Percentiles rank a stretch among this genome's conserved stretches.
Evolutionary conservation across 768 basidiomycete species (phyloP).

Genomic region (Vishniacozyma victoriae): DNA sequence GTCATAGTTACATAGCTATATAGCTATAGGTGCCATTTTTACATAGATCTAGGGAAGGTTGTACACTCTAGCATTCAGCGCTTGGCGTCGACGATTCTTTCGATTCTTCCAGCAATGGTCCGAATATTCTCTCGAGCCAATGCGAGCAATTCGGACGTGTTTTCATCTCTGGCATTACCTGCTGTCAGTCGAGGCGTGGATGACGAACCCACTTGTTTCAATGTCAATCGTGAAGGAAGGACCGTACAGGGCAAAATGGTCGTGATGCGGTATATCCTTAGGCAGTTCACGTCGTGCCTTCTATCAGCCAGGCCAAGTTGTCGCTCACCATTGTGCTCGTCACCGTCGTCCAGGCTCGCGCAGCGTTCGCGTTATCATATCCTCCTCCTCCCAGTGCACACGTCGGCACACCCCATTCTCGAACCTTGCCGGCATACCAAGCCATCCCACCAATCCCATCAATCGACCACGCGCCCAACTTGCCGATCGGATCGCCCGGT

Average conservation of each 20-base stretch:
- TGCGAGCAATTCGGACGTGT: no score
- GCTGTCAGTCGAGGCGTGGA: background rate
- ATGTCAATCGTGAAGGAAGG: background rate
- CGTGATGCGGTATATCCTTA: background rate
- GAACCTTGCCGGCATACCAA: constrained; percentile 50
- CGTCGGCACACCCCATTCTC: constrained; percentile 27
- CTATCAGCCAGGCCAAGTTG: no score
- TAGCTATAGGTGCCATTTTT: no score
- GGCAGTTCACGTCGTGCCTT: no score
- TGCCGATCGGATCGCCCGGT: constrained; percentile 70
- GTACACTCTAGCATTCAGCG: background rate
- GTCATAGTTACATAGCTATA: no score
- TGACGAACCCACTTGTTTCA: background rate
- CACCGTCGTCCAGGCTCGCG: constrained; percentile 77
- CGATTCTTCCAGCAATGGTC: no score
- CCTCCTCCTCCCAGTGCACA: constrained; percentile 57
- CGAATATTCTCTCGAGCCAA: no score
- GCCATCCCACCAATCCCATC: constrained; percentile 59
- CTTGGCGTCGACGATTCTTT: no score
- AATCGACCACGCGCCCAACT: constrained; percentile 61
- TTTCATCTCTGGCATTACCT: background rate
- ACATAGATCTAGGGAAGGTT: background rate
- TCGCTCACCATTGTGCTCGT: constrained; percentile 66
- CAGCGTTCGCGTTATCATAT: constrained; percentile 74
- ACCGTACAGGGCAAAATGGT: background rate